phyloP scores from a whole-genome alignment of 345 rosid genomes.

The Pugionium cornutum region DNA sequence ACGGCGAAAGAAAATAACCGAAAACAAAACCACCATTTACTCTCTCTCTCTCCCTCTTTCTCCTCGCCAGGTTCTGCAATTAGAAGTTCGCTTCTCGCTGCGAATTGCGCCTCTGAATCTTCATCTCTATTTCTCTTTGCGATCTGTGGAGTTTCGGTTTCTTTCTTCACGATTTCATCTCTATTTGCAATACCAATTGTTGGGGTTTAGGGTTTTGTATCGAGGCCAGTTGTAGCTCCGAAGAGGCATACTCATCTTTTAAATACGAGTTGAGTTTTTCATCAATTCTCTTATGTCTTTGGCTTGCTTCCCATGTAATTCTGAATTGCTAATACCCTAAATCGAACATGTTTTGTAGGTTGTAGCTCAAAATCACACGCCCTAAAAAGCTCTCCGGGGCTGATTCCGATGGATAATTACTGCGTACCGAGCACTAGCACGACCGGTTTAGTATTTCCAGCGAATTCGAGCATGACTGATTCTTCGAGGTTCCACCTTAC shows the following conservation, averaged over 20 bases:
- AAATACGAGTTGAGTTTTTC: constrained; percentile 37
- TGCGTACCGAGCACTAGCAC: constrained; percentile 35
- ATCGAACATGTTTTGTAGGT: constrained; percentile 13
- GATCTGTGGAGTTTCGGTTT: not conserved
- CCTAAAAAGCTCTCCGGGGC: constrained; percentile 4
- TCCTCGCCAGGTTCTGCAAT: constrained; percentile 33
- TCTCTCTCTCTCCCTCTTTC: too few species aligned
- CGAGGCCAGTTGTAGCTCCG: not conserved
- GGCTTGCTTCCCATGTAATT: not conserved
- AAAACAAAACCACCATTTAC: constrained; percentile 17
- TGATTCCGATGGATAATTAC: constrained; percentile 44
- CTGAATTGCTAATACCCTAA: constrained; percentile 37
- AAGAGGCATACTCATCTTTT: not conserved
- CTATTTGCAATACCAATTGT: not conserved
- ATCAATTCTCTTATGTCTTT: not conserved
- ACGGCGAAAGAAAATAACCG: not conserved
- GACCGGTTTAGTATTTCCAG: constrained; percentile 36
- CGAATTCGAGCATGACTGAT: constrained; percentile 34
- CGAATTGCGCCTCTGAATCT: constrained; percentile 11
- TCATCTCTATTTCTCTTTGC: not conserved
- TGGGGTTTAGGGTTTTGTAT: constrained; percentile 36
- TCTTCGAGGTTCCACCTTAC: constrained; percentile 37
- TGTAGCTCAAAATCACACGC: not conserved
- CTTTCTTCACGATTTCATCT: constrained; percentile 19
- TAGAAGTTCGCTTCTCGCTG: constrained; percentile 33